These are phyloP conservation scores for Populus simonii DNA, from an alignment of 345 rosid species.

Conservation along the genomic window DNA sequence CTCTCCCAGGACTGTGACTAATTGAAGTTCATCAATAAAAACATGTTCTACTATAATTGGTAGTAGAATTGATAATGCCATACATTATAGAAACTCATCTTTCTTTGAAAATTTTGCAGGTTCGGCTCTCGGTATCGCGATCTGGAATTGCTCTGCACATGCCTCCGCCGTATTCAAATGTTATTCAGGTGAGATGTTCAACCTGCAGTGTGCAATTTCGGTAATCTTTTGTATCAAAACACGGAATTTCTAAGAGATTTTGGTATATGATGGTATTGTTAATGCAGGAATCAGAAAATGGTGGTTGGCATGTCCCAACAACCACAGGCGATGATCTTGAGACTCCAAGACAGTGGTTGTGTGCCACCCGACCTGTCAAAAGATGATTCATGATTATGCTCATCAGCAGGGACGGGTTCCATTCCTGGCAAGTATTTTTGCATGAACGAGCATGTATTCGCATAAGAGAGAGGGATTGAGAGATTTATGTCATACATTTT, in stretches of 20 bases:
- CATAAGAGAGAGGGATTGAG: background rate
- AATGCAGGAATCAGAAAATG: constrained; percentile 82
- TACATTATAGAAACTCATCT: background rate
- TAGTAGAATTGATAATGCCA: background rate
- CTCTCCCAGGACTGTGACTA: background rate
- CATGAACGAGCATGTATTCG: background rate
- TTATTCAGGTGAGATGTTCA: constrained; percentile 64
- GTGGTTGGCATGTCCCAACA: constrained; percentile 85
- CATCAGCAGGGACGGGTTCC: background rate
- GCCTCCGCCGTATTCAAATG: constrained; percentile 96
- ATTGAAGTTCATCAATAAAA: background rate
- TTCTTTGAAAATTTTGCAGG: constrained; percentile 40
- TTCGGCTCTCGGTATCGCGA: constrained; percentile 52
- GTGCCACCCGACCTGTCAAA: constrained; percentile 44
- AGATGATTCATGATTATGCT: background rate
- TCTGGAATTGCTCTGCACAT: constrained; percentile 52
- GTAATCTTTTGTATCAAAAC: background rate
- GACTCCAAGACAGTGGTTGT: constrained; percentile 72
- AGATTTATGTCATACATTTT: background rate
- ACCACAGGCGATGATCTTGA: constrained; percentile 58
- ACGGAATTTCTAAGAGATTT: background rate
- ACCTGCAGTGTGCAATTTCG: background rate
- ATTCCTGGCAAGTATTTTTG: background rate
- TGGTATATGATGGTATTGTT: background rate
- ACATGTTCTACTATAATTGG: background rate